Conservation (phyloP, 2,329 filamentous ascomycete genomes). For the Hymenoscyphus fructigenus region DNA sequence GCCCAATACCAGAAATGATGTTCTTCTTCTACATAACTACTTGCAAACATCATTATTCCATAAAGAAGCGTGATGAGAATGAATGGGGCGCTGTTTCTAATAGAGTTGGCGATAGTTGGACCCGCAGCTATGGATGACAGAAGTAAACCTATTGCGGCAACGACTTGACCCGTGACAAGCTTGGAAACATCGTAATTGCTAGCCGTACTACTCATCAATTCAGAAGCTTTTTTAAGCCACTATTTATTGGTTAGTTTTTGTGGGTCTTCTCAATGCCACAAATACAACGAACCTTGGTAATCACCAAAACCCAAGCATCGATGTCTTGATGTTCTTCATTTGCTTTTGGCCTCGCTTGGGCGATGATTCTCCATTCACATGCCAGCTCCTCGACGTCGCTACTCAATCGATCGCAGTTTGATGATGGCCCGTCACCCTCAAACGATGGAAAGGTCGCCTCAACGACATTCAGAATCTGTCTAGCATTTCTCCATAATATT, state of each 20-base stretch:
- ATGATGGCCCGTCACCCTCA: conserved; percentile 33
- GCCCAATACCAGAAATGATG: conserved; percentile 99
- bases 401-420: conserved; percentile 25
- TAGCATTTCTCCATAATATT: conserved; percentile 74
- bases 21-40: conserved; percentile 96
- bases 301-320: conserved; percentile 44
- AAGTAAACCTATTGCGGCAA: conserved; percentile 39
- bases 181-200: conserved; percentile 82
- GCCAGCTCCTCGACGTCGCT: conserved; percentile 55
- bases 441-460: conserved; percentile 68
- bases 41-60: conserved; percentile 92
- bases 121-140: conserved; percentile 39
- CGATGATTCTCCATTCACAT: conserved; percentile 63
- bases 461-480: conserved; percentile 76
- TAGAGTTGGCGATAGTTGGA: conserved; percentile 42
- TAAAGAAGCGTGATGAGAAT: conserved; percentile 60
- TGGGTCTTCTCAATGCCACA: neutral
- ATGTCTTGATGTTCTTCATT: conserved; percentile 34
- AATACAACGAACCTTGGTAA: conserved; percentile 42
- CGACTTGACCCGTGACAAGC: conserved; percentile 49
- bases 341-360: conserved; percentile 22
- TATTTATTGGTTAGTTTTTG: conserved; percentile 28
- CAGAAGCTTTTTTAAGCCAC: conserved; percentile 55
- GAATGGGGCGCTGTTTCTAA: conserved; percentile 44
- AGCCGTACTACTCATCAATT: conserved; percentile 81